A percentile compares a stretch with the other conserved stretches of the same genome.
Evolutionary conservation across 140 eudicot species (phyloP).

Genomic region (Senecio squalidus): DNA sequence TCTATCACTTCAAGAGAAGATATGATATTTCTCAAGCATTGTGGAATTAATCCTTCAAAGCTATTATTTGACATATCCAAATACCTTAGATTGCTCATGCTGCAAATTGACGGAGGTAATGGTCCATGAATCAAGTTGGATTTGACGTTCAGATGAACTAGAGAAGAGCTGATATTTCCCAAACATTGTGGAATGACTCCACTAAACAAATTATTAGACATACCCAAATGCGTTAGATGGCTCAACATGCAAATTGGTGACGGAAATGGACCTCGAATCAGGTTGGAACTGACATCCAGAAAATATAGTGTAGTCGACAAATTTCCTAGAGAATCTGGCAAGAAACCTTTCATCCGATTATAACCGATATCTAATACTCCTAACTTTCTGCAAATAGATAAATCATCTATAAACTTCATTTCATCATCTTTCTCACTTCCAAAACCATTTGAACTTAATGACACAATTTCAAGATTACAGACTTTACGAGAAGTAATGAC

Average conservation of each 20-base stretch:
- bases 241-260: constrained; percentile 13
- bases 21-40: not conserved
- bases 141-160: not conserved
- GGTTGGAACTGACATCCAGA: constrained; percentile 9
- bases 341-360: constrained; percentile 18
- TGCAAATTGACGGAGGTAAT: not conserved
- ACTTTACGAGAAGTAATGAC: not conserved
- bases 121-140: not conserved
- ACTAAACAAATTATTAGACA: constrained; percentile 17
- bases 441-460: constrained; percentile 15
- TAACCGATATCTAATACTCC: not conserved
- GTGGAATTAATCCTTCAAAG: not conserved
- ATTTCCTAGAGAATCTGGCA: constrained; percentile 19
- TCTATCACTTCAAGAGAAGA: not conserved
- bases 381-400: constrained; percentile 13
- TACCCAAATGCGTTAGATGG: not conserved
- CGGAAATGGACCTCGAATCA: constrained; percentile 20
- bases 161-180: constrained; percentile 12
- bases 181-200: constrained; percentile 26
- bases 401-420: constrained; percentile 5
- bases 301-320: not conserved
- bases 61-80: not conserved
- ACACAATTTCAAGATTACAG: not conserved
- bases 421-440: constrained; percentile 9
- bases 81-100: too few relatives aligned